A percentile compares a stretch with the other conserved stretches of the same genome.
These are phyloP conservation scores for Noccaea caerulescens DNA, from an alignment of 345 rosid species.

Conservation along the genomic window DNA sequence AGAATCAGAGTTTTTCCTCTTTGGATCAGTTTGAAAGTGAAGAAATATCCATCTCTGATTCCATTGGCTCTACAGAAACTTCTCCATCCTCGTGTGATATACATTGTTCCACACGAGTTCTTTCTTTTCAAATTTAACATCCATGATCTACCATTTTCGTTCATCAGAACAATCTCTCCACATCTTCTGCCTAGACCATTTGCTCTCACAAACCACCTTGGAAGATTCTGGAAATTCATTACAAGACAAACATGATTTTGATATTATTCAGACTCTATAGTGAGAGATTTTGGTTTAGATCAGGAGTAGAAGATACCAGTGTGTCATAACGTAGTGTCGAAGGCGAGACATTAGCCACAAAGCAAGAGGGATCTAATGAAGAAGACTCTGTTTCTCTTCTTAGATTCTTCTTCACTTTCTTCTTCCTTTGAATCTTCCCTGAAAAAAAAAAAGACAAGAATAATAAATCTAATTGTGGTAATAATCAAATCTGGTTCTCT, in stretches of 20 bases:
- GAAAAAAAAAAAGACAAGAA: background rate
- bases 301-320: background rate
- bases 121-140: background rate
- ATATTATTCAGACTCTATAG: background rate
- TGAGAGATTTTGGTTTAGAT: background rate
- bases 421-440: slow-evolving; percentile 2
- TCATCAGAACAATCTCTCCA: slow-evolving; percentile 11
- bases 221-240: slow-evolving; percentile 16
- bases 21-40: slow-evolving; percentile 11
- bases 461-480: background rate
- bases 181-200: slow-evolving; percentile 1
- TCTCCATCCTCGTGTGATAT: slow-evolving; percentile 30
- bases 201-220: slow-evolving; percentile 3
- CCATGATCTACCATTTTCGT: slow-evolving; percentile 23
- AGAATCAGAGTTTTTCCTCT: slow-evolving; percentile 2
- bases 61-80: slow-evolving; percentile 11
- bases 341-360: background rate
- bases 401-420: background rate
- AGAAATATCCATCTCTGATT: background rate
- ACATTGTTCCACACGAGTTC: background rate
- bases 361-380: background rate
- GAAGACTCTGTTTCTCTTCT: background rate
- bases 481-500: background rate
- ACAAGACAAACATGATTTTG: slow-evolving; percentile 4
- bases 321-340: background rate